These are phyloP conservation scores for Vaccinium macrocarpon DNA, from an alignment of 148 eudicot species.

Conservation along the genomic window DNA sequence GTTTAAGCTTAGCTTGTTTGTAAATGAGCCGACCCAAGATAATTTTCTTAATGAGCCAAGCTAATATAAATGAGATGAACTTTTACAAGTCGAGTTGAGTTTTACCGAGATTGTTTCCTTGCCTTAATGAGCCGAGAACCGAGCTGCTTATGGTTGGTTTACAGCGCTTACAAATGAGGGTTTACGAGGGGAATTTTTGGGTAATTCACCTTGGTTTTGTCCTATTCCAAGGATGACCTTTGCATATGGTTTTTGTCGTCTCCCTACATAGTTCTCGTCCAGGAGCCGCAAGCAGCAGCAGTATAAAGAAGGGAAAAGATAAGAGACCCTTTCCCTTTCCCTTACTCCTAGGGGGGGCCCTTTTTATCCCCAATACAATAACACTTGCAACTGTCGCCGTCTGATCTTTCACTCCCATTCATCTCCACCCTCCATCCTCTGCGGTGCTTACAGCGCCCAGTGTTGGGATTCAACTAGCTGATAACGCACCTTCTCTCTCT, in stretches of 20 bases:
- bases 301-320: too few relatives aligned
- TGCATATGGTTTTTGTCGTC: neutral
- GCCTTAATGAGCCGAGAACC: too few relatives aligned
- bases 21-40: too few relatives aligned
- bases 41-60: too few relatives aligned
- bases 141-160: too few relatives aligned
- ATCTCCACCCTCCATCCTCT: slow-evolving; percentile 18
- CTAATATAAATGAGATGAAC: too few relatives aligned
- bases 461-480: neutral
- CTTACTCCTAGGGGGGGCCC: neutral
- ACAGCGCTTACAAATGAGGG: too few relatives aligned
- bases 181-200: neutral
- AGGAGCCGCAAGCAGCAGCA: neutral
- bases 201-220: neutral
- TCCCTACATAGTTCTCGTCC: neutral
- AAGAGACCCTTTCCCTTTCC: neutral
- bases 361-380: neutral
- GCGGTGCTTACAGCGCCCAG: slow-evolving; percentile 1
- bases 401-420: neutral
- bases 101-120: too few relatives aligned
- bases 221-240: neutral
- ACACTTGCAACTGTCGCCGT: slow-evolving; percentile 16
- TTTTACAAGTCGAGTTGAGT: too few relatives aligned
- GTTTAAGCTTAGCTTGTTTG: too few relatives aligned
- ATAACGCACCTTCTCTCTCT: neutral